Percentiles rank a stretch among this genome's conserved stretches.
phyloP scores from a whole-genome alignment of 2,329 filamentous ascomycete genomes.

The Aspergillus puulaauensis region DNA sequence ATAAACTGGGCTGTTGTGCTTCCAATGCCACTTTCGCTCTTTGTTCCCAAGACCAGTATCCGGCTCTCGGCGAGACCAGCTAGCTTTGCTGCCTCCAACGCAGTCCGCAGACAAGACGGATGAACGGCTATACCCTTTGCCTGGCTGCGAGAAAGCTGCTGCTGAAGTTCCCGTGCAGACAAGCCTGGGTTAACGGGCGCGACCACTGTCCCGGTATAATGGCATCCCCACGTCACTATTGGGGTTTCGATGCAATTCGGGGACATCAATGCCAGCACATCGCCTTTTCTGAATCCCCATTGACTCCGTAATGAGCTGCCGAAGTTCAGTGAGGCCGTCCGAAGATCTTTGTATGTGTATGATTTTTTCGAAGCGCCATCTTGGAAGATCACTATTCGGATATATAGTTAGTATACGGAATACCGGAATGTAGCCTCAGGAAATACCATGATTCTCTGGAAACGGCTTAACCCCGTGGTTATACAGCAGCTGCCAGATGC shows the following conservation, averaged over 20 bases:
- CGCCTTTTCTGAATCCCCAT: constrained; percentile 18
- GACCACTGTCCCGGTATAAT: constrained; percentile 18
- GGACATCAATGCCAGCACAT: constrained; percentile 17
- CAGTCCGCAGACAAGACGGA: not conserved
- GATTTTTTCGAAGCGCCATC: not conserved
- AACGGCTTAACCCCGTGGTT: not conserved
- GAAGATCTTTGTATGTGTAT: constrained; percentile 4
- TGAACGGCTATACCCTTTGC: constrained; percentile 16
- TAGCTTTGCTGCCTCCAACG: constrained; percentile 5
- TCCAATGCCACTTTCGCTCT: too few species aligned
- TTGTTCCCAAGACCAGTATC: constrained; percentile 7
- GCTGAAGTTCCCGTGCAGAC: constrained; percentile 14
- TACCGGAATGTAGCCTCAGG: rapidly evolving
- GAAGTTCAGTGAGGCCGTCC: not conserved
- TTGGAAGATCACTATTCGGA: not conserved
- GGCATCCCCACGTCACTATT: constrained; percentile 16
- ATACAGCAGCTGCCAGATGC: constrained; percentile 7
- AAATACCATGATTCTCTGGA: constrained; percentile 4
- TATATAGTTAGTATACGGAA: not conserved
- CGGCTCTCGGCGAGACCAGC: constrained; percentile 2
- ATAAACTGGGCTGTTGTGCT: not conserved
- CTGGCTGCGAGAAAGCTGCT: constrained; percentile 13
- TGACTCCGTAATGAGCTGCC: constrained; percentile 9
- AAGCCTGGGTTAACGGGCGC: constrained; percentile 18
- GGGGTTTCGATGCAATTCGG: constrained; percentile 18